phyloP scores from a whole-genome alignment of 345 rosid species.

The Brassica rapa region DNA sequence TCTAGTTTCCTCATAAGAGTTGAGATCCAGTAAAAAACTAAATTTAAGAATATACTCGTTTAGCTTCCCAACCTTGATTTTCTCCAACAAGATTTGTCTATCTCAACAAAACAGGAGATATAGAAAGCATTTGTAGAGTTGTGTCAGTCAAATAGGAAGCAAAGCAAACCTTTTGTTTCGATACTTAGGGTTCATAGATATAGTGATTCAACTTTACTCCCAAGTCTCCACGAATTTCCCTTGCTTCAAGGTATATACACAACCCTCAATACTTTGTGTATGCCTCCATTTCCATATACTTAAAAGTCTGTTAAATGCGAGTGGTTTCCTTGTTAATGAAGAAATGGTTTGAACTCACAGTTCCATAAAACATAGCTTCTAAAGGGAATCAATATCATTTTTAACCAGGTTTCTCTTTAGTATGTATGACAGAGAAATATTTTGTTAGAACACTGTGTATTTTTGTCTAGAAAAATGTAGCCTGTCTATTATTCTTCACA shows the following conservation, averaged over 20 bases:
- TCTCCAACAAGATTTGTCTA: slow-evolving; percentile 4
- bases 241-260: neutral
- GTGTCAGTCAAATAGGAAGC: neutral
- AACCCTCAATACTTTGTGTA: neutral
- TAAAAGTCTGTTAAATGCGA: neutral
- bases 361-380: neutral
- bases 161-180: neutral
- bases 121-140: neutral
- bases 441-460: no score
- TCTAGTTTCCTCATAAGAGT: neutral
- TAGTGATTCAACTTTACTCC: neutral
- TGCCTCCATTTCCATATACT: neutral
- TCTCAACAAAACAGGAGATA: neutral
- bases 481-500: no score
- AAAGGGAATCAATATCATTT: neutral
- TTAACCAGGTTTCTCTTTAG: neutral
- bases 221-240: neutral
- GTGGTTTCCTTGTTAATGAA: neutral
- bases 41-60: neutral
- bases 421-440: no score
- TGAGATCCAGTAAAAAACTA: neutral
- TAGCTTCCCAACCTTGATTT: neutral
- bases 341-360: neutral
- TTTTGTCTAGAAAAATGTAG: no score
- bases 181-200: no score